phyloP scores from a whole-genome alignment of 352 stramenopile species.

The Globisporangium spiculum region DNA sequence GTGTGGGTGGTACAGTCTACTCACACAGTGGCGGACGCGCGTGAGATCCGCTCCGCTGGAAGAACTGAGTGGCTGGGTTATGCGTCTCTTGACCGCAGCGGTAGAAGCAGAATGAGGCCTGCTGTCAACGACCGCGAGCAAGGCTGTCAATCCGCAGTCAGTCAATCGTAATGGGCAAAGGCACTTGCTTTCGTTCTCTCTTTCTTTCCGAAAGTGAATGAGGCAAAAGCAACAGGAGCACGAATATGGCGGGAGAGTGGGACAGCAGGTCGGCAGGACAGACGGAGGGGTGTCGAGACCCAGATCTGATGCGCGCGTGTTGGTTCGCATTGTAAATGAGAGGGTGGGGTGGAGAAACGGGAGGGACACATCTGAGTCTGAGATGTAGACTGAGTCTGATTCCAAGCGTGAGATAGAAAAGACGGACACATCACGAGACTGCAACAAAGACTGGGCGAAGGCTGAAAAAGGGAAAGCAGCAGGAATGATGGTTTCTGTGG shows the following conservation, averaged over 20 bases:
- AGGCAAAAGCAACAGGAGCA: background rate
- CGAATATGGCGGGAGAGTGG: background rate
- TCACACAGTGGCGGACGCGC: background rate
- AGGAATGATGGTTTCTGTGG: background rate
- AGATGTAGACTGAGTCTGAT: background rate
- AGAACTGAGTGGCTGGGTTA: background rate
- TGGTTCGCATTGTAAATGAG: background rate
- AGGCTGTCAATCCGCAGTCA: background rate
- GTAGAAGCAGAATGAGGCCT: background rate
- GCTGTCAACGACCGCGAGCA: background rate
- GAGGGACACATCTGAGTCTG: background rate
- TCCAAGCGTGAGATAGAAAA: background rate
- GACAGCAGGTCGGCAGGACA: background rate
- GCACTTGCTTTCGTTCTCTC: background rate
- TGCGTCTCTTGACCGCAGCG: background rate
- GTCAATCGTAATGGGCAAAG: too few relatives aligned
- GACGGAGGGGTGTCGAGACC: background rate
- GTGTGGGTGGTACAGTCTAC: background rate
- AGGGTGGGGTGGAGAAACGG: background rate
- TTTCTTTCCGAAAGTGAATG: background rate
- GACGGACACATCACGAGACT: background rate
- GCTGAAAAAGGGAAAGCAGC: too few relatives aligned
- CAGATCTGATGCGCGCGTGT: background rate
- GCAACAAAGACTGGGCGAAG: background rate
- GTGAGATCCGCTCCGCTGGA: background rate